These are phyloP conservation scores for Bauhinia variegata DNA, from an alignment of 306 rosid species.

Conservation along the genomic window DNA sequence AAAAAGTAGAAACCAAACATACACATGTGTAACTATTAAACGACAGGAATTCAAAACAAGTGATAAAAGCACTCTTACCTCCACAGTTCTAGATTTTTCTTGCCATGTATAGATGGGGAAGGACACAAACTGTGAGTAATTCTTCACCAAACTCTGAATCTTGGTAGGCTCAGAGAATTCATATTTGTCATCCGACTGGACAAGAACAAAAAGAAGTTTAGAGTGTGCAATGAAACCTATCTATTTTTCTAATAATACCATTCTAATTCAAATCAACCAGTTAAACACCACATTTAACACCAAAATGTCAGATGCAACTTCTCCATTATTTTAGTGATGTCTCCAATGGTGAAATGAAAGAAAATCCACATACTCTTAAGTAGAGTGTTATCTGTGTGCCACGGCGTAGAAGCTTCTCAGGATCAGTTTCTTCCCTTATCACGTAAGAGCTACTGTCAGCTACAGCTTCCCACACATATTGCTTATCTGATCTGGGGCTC, in stretches of 20 bases:
- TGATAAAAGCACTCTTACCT: constrained; percentile 55
- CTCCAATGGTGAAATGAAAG: constrained; percentile 19
- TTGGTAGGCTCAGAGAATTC: constrained; percentile 86
- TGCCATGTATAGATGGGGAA: constrained; percentile 97
- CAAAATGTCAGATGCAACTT: background rate
- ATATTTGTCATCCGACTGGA: constrained; percentile 89
- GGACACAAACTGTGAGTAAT: constrained; percentile 97
- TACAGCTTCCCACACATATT: constrained; percentile 83
- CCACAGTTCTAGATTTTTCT: constrained; percentile 88
- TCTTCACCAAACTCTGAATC: constrained; percentile 92
- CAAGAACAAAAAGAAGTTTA: background rate
- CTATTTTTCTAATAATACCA: background rate
- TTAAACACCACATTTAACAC: background rate
- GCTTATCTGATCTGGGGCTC: constrained; percentile 93
- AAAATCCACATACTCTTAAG: constrained; percentile 61
- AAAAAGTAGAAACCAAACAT: constrained; percentile 9
- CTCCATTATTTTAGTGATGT: background rate
- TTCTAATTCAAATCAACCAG: background rate
- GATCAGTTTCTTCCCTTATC: constrained; percentile 91
- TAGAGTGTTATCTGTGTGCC: constrained; percentile 92
- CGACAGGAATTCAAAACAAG: background rate
- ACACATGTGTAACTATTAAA: background rate
- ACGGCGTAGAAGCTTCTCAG: constrained; percentile 73
- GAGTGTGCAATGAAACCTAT: no score
- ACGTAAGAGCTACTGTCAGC: constrained; percentile 91